A percentile compares a stretch with the other conserved stretches of the same genome.
Evolutionary conservation across 345 rosid species (phyloP).

Genomic region (Gossypium bickii): DNA sequence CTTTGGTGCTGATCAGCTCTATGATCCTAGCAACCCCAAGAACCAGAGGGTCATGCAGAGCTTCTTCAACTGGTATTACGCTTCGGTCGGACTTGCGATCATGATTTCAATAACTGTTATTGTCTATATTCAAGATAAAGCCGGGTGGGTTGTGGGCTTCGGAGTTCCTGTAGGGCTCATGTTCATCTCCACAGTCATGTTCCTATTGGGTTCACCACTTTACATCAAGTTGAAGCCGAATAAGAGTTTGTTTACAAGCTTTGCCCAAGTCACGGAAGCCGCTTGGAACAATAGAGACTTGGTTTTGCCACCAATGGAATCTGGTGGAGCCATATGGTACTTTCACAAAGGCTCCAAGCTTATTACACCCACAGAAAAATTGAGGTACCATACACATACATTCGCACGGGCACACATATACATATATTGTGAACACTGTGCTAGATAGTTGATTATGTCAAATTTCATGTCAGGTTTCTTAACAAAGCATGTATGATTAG

Average conservation of each 20-base stretch:
- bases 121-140: conserved; percentile 37
- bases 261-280: conserved; percentile 33
- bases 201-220: conserved; percentile 36
- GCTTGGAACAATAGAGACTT: conserved; percentile 37
- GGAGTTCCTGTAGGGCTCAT: conserved; percentile 48
- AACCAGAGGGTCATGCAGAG: conserved; percentile 36
- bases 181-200: conserved; percentile 30
- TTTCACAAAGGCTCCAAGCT: conserved; percentile 32
- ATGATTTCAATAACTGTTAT: conserved; percentile 34
- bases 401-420: background rate
- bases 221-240: conserved; percentile 38
- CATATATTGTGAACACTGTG: background rate
- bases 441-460: background rate
- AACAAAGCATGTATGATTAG: conserved; percentile 45
- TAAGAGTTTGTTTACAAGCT: conserved; percentile 39
- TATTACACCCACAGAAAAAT: conserved; percentile 30
- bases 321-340: conserved; percentile 16
- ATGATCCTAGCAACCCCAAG: conserved; percentile 36
- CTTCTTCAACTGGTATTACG: conserved; percentile 60
- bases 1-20: conserved; percentile 56
- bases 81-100: conserved; percentile 38
- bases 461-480: conserved; percentile 7
- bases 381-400: conserved; percentile 26
- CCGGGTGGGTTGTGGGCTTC: conserved; percentile 52
- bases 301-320: conserved; percentile 23